Evolutionary conservation across 2,329 filamentous ascomycete species (phyloP).

Genomic region (Sclerotinia subarctica): DNA sequence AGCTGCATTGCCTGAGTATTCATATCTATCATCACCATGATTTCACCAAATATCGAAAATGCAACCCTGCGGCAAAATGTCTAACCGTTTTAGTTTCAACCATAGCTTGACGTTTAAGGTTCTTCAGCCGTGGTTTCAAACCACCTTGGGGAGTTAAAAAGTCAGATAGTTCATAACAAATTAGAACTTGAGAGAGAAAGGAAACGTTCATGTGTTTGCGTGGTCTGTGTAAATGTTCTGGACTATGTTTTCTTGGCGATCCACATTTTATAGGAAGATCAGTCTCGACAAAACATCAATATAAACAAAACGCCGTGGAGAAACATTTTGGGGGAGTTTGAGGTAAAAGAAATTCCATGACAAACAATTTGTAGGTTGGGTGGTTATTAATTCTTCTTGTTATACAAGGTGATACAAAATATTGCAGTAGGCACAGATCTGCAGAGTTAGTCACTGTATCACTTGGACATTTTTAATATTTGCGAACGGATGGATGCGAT

Average conservation of each 20-base stretch:
- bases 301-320: background rate
- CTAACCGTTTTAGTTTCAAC: background rate
- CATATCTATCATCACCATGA: background rate
- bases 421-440: background rate
- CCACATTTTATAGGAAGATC: background rate
- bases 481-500: background rate
- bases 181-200: background rate
- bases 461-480: background rate
- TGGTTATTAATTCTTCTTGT: background rate
- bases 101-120: background rate
- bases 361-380: background rate
- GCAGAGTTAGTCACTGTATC: too few relatives aligned
- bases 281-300: background rate
- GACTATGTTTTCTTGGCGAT: background rate
- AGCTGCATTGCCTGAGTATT: background rate
- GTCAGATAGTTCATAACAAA: background rate
- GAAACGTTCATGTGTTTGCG: constrained; percentile 5
- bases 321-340: background rate
- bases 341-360: background rate
- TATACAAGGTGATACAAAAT: background rate
- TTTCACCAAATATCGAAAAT: background rate
- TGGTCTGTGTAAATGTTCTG: background rate
- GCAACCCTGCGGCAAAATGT: background rate
- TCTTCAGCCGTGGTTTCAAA: background rate
- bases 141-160: background rate